Base-by-base conservation (phyloP, 345 rosid species). In the Pistacia vera region DNA sequence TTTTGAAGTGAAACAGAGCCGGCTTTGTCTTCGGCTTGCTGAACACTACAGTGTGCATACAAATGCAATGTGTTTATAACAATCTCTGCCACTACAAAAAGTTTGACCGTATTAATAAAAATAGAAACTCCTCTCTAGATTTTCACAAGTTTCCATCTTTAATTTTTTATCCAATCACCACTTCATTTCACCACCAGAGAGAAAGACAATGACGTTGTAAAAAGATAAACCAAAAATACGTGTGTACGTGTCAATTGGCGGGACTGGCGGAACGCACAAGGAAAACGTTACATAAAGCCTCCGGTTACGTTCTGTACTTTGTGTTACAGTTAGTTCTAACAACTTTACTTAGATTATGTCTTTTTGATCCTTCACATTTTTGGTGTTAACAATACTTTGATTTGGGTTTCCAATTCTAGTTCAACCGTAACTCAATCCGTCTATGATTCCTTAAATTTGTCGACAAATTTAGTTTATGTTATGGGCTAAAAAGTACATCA, bases 1-100 rank as follows among this genome's bases (percentile, higher is more conserved):
- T 52, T 67, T 51, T 22, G 56, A 51, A 48, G 54, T 46, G 48
- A 49, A n/a, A 46, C 57, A 65, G 48, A 81, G 81, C 80, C 77
- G 77, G 78, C 75, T 75, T 75, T 75, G 80, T 83, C 80, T 66
- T 81, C 77, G 66, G 77, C 80, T 73, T 70, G 70, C 77, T 77
- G 74, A 64, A 61, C 71, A 51, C 75, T 66, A 46, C 57, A 9
- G 66, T 60, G 2, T 8, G 44, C 75, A 41, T 59, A 74, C 49
- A 54, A 59, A 67, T 59, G 10, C 56, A 54, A 59, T 72, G 65
- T 16, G 61, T 67, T 52, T 41, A 61, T 35, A 28, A 64, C 46
- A 35, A 54, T 9, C 61, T 30, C 36, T 30, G 2, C 49, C 61
- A 57, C 60, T 28, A 71, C 12, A 44, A 63, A 38, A 70, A 36